Evolutionary conservation across 805 yeast genomes (phyloP), one percentile per base, ranked within the genome.

Genomic region (Barnettozyma siamensis): DNA sequence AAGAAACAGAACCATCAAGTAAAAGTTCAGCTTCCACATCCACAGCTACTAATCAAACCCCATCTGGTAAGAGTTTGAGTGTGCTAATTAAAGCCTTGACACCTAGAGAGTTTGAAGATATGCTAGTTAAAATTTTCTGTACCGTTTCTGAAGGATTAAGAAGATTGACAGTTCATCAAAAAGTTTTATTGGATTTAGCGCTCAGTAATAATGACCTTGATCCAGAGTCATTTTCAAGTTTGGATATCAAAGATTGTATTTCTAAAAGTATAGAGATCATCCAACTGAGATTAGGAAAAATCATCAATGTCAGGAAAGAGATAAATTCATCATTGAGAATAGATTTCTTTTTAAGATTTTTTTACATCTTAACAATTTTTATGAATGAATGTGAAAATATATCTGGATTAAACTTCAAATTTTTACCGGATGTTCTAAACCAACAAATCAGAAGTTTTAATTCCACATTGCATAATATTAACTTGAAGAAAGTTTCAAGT

Each of bases 341-440:
- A 8, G 72, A 73, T n/a, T 75, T 72, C 48, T 89, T 88, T 62
- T 54, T 86, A 35, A 66, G 78, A 44, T 72, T 87, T 38, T 87
- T 79, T 59, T 68, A 83, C 3, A 65, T 84, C 12, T 77, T 80
- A 42, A 75, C 81, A 0, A 68, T 81, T 18, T 89, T 89, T 57
- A 67, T 88, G 32, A 76, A 75, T 36, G 95, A 88, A 55, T 86
- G 95, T 59, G 98, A 93, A 59, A 69, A 78, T 12, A 74, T 89
- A 5, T 79, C 88, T 5, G 95, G 95, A 0, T 60, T 72, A 12
- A 70, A 77, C 1, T 52, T 48, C 39, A 69, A 72, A 21, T 79
- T 76, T n/a, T 64, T 91, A 23, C 76, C 81, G 39, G 86, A 80
- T 42, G 75, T 80, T 53, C 62, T 88, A 13, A 75, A 72, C n/a